A percentile compares a stretch with the other conserved stretches of the same genome.
Evolutionary conservation across 805 yeast genomes (phyloP).

Genomic region (Ogataea wickerhamii): DNA sequence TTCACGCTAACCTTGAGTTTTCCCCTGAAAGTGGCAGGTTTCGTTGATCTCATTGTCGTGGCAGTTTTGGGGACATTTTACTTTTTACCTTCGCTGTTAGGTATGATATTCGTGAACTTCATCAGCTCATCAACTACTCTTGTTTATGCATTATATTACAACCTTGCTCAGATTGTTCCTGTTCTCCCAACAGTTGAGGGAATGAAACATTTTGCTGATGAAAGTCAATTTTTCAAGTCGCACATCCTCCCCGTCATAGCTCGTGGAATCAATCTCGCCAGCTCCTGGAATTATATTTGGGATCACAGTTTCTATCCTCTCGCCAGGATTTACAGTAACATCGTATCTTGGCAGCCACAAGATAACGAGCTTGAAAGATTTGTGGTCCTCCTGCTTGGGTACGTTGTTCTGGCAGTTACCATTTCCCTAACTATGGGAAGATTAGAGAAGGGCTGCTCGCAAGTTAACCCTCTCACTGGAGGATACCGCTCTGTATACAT

Average conservation of each 20-base stretch:
- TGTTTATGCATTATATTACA: background rate
- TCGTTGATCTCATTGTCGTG: constrained; percentile 20
- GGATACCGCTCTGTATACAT: constrained; percentile 49
- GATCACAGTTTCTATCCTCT: constrained; percentile 8
- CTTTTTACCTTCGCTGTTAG: constrained; percentile 24
- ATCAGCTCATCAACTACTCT: constrained; percentile 8
- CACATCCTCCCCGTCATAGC: background rate
- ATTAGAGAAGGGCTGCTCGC: constrained; percentile 30
- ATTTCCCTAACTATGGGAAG: constrained; percentile 19
- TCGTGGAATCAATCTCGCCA: background rate
- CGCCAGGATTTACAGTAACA: constrained; percentile 12
- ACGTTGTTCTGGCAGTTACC: constrained; percentile 6
- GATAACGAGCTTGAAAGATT: constrained; percentile 17
- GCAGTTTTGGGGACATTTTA: constrained; percentile 22
- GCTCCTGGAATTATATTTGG: background rate
- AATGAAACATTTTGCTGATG: background rate
- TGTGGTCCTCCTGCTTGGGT: constrained; percentile 20
- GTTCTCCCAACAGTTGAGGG: background rate
- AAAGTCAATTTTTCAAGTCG: background rate
- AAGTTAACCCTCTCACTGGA: constrained; percentile 46
- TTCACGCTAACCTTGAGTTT: constrained; percentile 13
- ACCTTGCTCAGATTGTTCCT: background rate
- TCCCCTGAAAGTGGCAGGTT: constrained; percentile 19
- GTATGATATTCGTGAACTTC: constrained; percentile 19
- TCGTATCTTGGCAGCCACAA: constrained; percentile 23